Evolutionary conservation across 148 eudicot genomes (phyloP).

Genomic region (Dysphania ambrosioides): DNA sequence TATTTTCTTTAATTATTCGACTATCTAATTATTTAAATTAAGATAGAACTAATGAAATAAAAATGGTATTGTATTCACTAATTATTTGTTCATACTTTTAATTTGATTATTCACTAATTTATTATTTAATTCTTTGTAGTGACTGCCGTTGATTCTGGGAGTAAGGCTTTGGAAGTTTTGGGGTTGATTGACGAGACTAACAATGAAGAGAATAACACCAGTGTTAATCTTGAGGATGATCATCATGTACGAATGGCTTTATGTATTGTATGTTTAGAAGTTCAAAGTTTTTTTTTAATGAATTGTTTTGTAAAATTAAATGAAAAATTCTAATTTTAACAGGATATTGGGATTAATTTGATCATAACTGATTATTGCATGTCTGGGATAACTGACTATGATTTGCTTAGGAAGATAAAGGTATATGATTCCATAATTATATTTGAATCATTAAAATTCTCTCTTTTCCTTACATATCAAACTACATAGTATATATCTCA

Average conservation of each 20-base stretch:
- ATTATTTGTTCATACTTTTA: too few species aligned
- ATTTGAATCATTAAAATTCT: too few species aligned
- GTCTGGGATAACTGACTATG: slow-evolving; percentile 91
- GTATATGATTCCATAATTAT: too few species aligned
- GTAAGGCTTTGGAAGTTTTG: slow-evolving; percentile 56
- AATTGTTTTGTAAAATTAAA: neutral
- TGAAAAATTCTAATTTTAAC: neutral
- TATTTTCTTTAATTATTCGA: neutral
- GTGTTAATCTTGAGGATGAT: slow-evolving; percentile 17
- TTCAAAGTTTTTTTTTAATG: neutral
- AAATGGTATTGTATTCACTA: too few species aligned
- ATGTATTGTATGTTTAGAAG: neutral
- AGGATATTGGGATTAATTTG: slow-evolving; percentile 52
- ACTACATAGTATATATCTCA: neutral
- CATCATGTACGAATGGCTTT: slow-evolving; percentile 15
- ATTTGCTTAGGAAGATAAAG: slow-evolving; percentile 73
- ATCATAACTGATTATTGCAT: slow-evolving; percentile 76
- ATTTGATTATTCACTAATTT: too few species aligned
- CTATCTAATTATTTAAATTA: neutral
- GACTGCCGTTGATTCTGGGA: slow-evolving; percentile 68
- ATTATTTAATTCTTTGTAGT: too few species aligned
- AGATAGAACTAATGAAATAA: too few species aligned
- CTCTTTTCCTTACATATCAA: too few species aligned
- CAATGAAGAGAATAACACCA: slow-evolving; percentile 7
- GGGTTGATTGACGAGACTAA: slow-evolving; percentile 42